These are phyloP conservation scores for Chlamydomonas reinhardtii DNA, from an alignment of 163 green algal species.

Conservation along the genomic window DNA sequence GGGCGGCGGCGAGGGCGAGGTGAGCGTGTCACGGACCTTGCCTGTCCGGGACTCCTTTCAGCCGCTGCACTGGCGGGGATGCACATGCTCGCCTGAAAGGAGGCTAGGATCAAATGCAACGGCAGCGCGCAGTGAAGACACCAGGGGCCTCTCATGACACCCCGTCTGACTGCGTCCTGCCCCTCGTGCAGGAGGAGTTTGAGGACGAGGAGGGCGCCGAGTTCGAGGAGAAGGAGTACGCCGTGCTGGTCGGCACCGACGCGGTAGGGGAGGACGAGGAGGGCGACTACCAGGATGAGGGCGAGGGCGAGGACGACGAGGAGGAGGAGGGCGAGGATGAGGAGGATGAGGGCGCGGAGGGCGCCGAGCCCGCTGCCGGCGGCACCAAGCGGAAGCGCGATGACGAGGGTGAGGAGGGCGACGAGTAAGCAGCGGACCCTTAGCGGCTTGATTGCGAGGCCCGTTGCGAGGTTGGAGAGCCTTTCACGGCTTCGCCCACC, in stretches of 20 bases:
- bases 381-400: conserved; percentile 48
- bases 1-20: conserved; percentile 38
- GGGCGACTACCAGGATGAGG: conserved; percentile 42
- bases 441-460: too few relatives aligned
- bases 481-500: too few relatives aligned
- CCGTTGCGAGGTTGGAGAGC: too few relatives aligned
- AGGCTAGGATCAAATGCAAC: too few relatives aligned
- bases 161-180: too few relatives aligned
- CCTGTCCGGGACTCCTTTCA: too few relatives aligned
- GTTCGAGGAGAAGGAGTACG: conserved; percentile 54
- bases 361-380: not conserved
- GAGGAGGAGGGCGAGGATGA: conserved; percentile 32
- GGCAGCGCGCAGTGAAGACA: too few relatives aligned
- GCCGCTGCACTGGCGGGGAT: too few relatives aligned
- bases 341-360: conserved; percentile 11
- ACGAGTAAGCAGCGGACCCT: conserved; percentile 1
- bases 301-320: conserved; percentile 35
- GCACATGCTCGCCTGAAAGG: too few relatives aligned
- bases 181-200: conserved; percentile 35
- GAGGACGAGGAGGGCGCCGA: conserved; percentile 52
- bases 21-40: not conserved
- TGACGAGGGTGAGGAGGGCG: conserved; percentile 33
- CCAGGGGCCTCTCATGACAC: too few relatives aligned
- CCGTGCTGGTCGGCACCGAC: conserved; percentile 30
- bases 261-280: conserved; percentile 47